phyloP scores from a whole-genome alignment of 768 basidiomycete genomes.

The Mycena capillaripes region DNA sequence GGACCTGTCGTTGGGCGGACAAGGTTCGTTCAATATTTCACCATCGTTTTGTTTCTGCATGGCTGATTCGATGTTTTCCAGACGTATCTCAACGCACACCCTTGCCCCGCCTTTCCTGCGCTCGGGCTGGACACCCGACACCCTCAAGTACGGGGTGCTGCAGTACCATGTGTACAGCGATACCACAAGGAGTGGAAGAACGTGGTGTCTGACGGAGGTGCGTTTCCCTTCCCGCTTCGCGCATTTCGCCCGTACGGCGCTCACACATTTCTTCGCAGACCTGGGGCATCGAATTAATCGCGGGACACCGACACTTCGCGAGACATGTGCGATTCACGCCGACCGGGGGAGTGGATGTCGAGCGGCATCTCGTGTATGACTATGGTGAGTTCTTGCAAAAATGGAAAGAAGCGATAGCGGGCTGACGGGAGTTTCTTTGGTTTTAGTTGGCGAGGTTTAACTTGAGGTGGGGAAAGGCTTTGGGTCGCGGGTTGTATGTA shows the following conservation, averaged over 20 bases:
- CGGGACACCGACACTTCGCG: conserved; percentile 8
- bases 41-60: no score
- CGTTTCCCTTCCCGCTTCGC: not conserved
- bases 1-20: conserved; percentile 2
- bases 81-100: not conserved
- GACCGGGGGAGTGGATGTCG: not conserved
- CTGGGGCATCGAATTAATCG: conserved; percentile 30
- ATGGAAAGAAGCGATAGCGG: no score
- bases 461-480: no score
- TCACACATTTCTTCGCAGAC: conserved; percentile 6
- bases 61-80: not conserved
- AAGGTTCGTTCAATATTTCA: no score
- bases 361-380: conserved; percentile 30
- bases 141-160: conserved; percentile 21
- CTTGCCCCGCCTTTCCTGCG: conserved; percentile 19
- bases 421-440: no score
- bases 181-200: not conserved
- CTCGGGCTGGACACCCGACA: conserved; percentile 20
- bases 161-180: not conserved
- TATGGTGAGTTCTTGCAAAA: conserved; percentile 22
- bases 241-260: not conserved
- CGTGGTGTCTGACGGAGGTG: conserved; percentile 6
- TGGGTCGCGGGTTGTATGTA: no score
- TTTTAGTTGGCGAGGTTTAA: no score
- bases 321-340: conserved; percentile 19